Evolutionary conservation across 495 filamentous ascomycete species (phyloP), one percentile per base, ranked within the genome.

Genomic region (Hypomontagnella monticulosa): DNA sequence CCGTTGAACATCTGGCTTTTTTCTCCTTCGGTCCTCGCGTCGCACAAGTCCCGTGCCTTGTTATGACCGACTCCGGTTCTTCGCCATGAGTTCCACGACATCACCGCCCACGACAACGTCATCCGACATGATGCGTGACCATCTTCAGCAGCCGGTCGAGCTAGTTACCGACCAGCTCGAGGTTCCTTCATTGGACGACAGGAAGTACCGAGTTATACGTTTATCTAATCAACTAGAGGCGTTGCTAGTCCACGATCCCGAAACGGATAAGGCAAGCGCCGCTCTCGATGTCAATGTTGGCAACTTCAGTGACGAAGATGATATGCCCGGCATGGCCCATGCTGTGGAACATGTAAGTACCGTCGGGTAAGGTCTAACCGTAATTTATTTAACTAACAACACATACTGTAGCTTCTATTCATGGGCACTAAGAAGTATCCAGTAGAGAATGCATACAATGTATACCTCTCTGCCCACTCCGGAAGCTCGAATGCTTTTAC

Each of bases 341-440:
- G 91, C 91, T 1, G 90, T 97, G 38, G 93, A 97, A 75, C 80
- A 84, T 74, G 81, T 82, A 77, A 61, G 78, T 75, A 16, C 33
- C 32, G 7, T 18, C 47, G 15, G 42, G 20, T 18, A 44, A 43
- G 46, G 10, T 40, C 34, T 38, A 40, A 10, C 34, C 36, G 11
- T 1, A 37, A 47, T 57, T 9, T 8, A 14, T 12, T n/a, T 11
- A 32, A 33, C 52, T 75, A 55, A 77, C 51, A 68, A 51, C 38
- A 50, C 19, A 68, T 36, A 32, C 54, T 73, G 5, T 87, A 97
- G 85, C 80, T 97, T 70, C 80, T 98, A 7, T 99, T 99, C 80
- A 98, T 99, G 96, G 95, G 95, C 38, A 99, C 95, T 8, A 87
- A 97, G 77, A 99, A 99, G 88, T 98, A 95, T 72, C 95, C 95